Percentiles rank a stretch among this genome's conserved stretches.
phyloP scores from a whole-genome alignment of 306 rosid species.

The Lithocarpus polystachyus region DNA sequence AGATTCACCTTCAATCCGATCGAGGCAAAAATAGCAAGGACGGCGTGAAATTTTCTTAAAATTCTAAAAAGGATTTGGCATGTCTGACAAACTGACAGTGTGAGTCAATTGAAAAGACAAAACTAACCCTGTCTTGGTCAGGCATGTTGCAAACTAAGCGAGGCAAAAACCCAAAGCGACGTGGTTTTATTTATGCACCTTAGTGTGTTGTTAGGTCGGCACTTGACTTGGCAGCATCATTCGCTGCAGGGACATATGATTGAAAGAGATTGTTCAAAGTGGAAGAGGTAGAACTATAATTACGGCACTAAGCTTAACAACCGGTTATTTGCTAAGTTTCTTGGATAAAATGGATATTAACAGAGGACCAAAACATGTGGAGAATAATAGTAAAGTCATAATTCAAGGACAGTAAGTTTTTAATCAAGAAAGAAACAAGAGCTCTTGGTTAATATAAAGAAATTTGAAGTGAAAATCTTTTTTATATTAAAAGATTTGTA shows the following conservation, averaged over 20 bases:
- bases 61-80: too few relatives aligned
- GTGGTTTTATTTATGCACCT: not conserved
- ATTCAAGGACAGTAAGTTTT: not conserved
- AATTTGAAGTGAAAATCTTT: not conserved
- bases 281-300: not conserved
- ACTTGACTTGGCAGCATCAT: not conserved
- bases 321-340: constrained; percentile 3
- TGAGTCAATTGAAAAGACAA: too few relatives aligned
- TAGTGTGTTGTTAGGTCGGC: not conserved
- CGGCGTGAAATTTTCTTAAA: too few relatives aligned
- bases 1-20: too few relatives aligned
- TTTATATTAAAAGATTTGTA: not conserved
- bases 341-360: not conserved
- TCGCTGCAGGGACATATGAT: not conserved
- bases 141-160: not conserved
- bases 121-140: not conserved
- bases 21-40: too few relatives aligned
- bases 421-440: not conserved
- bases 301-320: not conserved
- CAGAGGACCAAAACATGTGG: not conserved
- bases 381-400: not conserved
- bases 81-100: too few relatives aligned
- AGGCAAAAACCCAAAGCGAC: not conserved
- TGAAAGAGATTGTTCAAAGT: not conserved
- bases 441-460: not conserved